A percentile compares a stretch with the other conserved stretches of the same genome.
Evolutionary conservation across 2,329 filamentous ascomycete species (phyloP).

Genomic region (Nigrograna mackinnonii): DNA sequence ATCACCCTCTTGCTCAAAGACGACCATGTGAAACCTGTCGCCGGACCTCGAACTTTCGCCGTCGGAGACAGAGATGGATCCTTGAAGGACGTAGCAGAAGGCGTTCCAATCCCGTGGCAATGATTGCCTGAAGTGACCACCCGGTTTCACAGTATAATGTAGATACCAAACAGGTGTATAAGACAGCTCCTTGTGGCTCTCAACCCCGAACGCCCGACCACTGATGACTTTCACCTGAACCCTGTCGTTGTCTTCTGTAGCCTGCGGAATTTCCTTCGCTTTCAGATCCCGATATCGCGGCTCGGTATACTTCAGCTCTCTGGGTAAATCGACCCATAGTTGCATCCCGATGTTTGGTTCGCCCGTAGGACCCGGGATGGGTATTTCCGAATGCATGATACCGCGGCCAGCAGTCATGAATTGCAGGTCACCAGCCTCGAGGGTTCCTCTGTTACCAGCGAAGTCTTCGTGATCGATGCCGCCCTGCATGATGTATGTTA

Average conservation of each 20-base stretch:
- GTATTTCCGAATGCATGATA: conserved; percentile 93
- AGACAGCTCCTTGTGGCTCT: conserved; percentile 81
- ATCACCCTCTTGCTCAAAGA: neutral
- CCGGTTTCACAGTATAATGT: conserved; percentile 75
- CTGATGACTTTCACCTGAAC: conserved; percentile 82
- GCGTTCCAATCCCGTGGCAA: neutral
- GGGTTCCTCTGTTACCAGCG: conserved; percentile 77
- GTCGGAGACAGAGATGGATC: neutral
- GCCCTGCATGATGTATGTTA: conserved; percentile 81
- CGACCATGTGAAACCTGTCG: neutral
- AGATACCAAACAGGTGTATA: conserved; percentile 93
- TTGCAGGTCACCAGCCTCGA: conserved; percentile 80
- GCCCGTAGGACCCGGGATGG: conserved; percentile 72
- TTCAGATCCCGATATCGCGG: conserved; percentile 84
- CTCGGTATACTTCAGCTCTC: conserved; percentile 78
- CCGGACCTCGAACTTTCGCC: neutral
- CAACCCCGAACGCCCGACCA: conserved; percentile 77
- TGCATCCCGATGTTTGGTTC: conserved; percentile 80
- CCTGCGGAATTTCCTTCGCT: conserved; percentile 57
- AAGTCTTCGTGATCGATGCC: conserved; percentile 88
- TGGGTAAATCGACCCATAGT: conserved; percentile 87
- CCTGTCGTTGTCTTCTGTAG: neutral
- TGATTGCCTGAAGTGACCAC: conserved; percentile 53
- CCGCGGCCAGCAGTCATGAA: conserved; percentile 93
- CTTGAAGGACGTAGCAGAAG: neutral